These are phyloP conservation scores for Plantago major DNA, from an alignment of 257 asterid species.

Conservation along the genomic window DNA sequence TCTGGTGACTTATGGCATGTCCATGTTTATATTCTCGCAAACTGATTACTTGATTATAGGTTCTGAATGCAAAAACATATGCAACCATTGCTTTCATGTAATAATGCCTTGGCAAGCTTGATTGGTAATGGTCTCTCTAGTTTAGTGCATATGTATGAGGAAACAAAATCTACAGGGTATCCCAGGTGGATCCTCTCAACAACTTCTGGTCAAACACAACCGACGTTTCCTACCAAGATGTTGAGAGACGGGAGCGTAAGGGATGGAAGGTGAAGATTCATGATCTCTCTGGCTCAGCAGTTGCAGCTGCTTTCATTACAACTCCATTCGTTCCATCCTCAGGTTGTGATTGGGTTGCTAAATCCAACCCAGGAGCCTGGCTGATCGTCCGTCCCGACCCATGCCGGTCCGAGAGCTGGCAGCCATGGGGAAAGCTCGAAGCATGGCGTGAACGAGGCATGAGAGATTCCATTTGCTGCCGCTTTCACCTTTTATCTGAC, in stretches of 20 bases:
- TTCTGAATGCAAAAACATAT: neutral
- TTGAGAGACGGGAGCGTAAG: constrained; percentile 75
- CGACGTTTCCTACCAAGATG: constrained; percentile 57
- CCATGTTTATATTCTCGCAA: neutral
- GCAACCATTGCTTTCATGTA: too few species aligned
- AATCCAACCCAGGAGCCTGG: constrained; percentile 99
- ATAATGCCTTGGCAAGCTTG: too few species aligned
- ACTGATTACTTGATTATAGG: neutral
- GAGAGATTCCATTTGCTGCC: constrained; percentile 68
- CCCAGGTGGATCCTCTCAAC: constrained; percentile 66
- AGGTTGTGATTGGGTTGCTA: constrained; percentile 94
- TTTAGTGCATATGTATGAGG: too few species aligned
- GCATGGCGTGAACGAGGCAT: constrained; percentile 94
- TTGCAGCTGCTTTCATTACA: constrained; percentile 92
- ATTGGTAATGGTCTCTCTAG: too few species aligned
- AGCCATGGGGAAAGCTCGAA: constrained; percentile 98
- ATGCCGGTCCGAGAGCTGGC: constrained; percentile 79
- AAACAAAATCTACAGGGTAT: constrained; percentile 44
- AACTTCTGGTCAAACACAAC: constrained; percentile 52
- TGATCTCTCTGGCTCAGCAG: constrained; percentile 93
- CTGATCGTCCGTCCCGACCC: constrained; percentile 79
- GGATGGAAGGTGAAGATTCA: constrained; percentile 97
- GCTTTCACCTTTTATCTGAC: constrained; percentile 72
- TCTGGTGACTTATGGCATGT: too few species aligned
- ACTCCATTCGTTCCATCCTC: constrained; percentile 94